Evolutionary conservation across 176 grass and related monocot species (phyloP).

Genomic region (Triticum dicoccoides): DNA sequence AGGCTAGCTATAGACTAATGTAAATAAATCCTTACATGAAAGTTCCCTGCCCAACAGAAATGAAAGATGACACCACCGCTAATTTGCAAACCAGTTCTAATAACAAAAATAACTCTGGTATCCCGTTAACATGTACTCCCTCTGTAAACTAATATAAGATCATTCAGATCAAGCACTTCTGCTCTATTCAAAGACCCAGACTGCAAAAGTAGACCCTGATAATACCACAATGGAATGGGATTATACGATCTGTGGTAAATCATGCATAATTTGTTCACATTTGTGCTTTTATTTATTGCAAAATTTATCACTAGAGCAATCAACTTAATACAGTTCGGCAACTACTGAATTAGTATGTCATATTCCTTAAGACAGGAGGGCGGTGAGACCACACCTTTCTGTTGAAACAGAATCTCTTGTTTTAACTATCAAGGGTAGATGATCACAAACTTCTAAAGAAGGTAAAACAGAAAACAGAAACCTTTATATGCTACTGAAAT

Average conservation of each 20-base stretch:
- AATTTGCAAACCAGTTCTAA: neutral
- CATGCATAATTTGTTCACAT: neutral
- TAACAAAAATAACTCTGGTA: neutral
- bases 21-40: neutral
- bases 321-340: constrained; percentile 12
- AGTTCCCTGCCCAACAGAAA: neutral
- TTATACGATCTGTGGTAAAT: neutral
- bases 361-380: neutral
- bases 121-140: neutral
- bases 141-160: too few relatives aligned
- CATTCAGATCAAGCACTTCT: too few relatives aligned
- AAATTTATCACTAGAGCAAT: constrained; percentile 11
- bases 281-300: neutral
- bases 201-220: neutral
- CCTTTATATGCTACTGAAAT: constrained; percentile 1
- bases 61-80: neutral
- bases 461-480: neutral
- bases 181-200: too few relatives aligned
- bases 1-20: neutral
- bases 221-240: neutral
- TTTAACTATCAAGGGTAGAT: neutral
- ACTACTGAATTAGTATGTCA: neutral
- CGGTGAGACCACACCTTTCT: neutral
- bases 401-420: neutral
- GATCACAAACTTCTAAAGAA: neutral